Percentiles rank a stretch among this genome's conserved stretches.
Conservation (phyloP, 352 stramenopile genomes). For the Phytopythium helicoides region DNA sequence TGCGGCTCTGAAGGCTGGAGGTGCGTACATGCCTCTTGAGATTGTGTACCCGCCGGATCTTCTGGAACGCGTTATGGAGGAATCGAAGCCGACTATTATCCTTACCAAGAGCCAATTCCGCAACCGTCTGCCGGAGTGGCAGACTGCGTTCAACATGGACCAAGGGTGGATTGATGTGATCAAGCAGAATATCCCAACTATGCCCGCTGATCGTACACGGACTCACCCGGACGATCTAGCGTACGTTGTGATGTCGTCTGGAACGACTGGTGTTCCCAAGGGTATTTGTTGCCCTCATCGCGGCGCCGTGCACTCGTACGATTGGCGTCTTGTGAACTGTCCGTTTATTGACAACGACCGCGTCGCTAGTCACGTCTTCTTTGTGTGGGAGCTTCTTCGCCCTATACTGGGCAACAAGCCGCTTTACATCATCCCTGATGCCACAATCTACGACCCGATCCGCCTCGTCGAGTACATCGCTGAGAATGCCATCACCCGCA, state of each 20-base stretch:
- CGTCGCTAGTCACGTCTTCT: conserved; percentile 94
- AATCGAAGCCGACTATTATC: conserved; percentile 85
- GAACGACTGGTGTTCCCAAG: conserved; percentile 91
- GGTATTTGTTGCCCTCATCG: conserved; percentile 93
- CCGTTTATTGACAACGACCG: conserved; percentile 70
- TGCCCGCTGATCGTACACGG: conserved; percentile 55
- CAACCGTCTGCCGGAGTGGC: conserved; percentile 63
- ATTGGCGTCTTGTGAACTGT: conserved; percentile 84
- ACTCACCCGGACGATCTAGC: conserved; percentile 86
- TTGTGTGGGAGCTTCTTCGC: conserved; percentile 93
- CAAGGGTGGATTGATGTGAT: conserved; percentile 43
- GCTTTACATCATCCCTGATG: conserved; percentile 91
- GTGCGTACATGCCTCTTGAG: conserved; percentile 89
- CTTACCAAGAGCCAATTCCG: conserved; percentile 80
- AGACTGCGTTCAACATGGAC: conserved; percentile 68
- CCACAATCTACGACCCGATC: conserved; percentile 90
- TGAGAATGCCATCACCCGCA: conserved; percentile 79
- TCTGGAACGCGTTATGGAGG: conserved; percentile 85
- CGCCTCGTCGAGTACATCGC: conserved; percentile 81
- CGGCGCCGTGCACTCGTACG: conserved; percentile 90
- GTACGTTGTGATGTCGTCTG: conserved; percentile 93
- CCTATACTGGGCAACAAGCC: conserved; percentile 87
- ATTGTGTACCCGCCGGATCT: conserved; percentile 90
- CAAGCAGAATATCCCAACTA: conserved; percentile 26
- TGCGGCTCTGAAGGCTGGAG: conserved; percentile 88